Base-by-base conservation (phyloP, 2,329 filamentous ascomycete genomes). In the Didymosphaeria variabile region DNA sequence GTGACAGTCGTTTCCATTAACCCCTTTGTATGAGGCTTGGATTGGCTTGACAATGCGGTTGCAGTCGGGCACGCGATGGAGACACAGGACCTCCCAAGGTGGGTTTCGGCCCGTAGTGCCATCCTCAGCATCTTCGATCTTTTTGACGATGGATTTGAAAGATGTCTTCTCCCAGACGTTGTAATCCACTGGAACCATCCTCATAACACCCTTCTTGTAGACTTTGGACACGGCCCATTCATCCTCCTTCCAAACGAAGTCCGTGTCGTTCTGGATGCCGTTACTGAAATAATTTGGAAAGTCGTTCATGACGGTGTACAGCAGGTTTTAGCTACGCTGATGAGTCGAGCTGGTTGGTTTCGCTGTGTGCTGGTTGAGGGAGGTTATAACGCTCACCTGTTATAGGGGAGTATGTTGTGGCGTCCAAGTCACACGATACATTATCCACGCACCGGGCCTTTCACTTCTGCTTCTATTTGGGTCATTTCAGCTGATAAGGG, bases 31-130 rank as follows among this genome's bases (percentile, higher is more conserved):
- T 0, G 38, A 32, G 8, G 46, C 26, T 15, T 67, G 56, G 5
- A 66, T 63, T 5, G 66, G 59, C n/a, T 63, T 61, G 19, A 69
- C 63, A 26, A 73, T 49, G 5, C 71, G 59, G 45, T 70, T 72
- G 49, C 65, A 68, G 15, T 52, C 44, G 2, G 69, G 69, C 1
- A 74, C 13, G 5, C 15, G 17, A 12, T 52, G 19, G 19, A 40
- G 32, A 3, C 34, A 19, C 19, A 1, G 9, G 4, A 52, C 19
- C 19, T 52, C 49, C 13, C 13, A 9, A 19, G 49, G 49, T 17
- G 44, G 44, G 10, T 26, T 12, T 13, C 8, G 49, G 15, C 34
- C 32, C 7, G 29, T 1, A 8, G 1, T 52, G 5, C 34, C 8
- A 32, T 7, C 3, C 12, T 46, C 10, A 12, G 34, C 9, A n/a